phyloP scores from a whole-genome alignment of 2,329 filamentous ascomycete species.

The Chrysoporthe austroafricana region DNA sequence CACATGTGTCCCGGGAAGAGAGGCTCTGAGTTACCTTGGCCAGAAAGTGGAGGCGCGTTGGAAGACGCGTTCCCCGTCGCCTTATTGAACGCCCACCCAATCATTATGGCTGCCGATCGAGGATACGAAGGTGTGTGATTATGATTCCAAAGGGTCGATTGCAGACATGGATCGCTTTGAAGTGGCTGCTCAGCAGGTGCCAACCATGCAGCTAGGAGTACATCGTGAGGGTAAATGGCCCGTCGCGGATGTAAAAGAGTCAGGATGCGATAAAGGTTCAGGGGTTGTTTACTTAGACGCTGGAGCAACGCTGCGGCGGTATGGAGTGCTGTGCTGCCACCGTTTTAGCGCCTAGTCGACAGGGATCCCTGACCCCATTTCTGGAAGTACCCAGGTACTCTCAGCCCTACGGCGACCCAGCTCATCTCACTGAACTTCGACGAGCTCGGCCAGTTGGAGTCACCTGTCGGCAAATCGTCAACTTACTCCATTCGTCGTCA shows the following conservation, averaged over 20 bases:
- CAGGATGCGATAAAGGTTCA: too few species aligned
- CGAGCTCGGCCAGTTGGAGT: not conserved
- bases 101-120: conserved; percentile 44
- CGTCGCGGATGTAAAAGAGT: not conserved
- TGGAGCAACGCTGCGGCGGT: conserved; percentile 15
- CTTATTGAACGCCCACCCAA: conserved; percentile 61
- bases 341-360: not conserved
- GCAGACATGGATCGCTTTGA: conserved; percentile 22
- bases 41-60: conserved; percentile 35
- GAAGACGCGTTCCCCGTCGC: conserved; percentile 40
- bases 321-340: not conserved
- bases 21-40: conserved; percentile 28
- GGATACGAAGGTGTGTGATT: not conserved
- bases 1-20: not conserved
- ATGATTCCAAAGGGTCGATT: conserved; percentile 16
- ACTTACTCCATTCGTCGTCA: not conserved
- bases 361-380: not conserved
- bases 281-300: conserved; percentile 25
- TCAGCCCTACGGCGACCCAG: conserved; percentile 22
- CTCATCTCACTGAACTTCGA: conserved; percentile 1
- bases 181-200: conserved; percentile 32
- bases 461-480: not conserved
- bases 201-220: not conserved
- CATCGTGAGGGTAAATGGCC: not conserved
- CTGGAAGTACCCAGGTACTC: conserved; percentile 6